Base-by-base conservation (phyloP, 2,329 filamentous ascomycete genomes). In the Exophiala viscosa region DNA sequence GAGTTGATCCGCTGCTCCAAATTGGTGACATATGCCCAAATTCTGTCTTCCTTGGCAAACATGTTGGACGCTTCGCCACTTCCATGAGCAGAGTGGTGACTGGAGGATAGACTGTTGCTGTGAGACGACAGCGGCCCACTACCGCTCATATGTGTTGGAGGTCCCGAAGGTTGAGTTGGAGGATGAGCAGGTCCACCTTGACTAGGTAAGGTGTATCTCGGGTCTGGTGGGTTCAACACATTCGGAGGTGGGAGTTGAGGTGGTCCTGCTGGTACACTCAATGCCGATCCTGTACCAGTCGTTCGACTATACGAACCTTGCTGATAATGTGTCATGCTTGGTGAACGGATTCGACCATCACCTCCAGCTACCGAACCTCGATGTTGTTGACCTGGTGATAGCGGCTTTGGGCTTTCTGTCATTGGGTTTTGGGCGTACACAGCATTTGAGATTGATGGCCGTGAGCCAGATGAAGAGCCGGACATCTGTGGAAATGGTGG, bases 341-440 rank as follows among this genome's bases (percentile, higher is more conserved):
- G 73, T 6, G 74, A 76, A 53, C 72, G 70, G 57, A 74, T 73
- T 34, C 69, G 61, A 14, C 60, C 57, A n/a, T 73, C 71, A 5
- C 66, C 52, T 47, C 65, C 64, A 5, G 73, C 70, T 36, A 70
- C 38, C 70, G 69, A 23, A 65, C 64, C 33, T 69, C 62, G 43
- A 17, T 62, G 60, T 8, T 50, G 39, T 32, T 61, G 59, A 57
- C 70, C 73, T n/a, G 74, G 74, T 18, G 74, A 76, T 36, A 95
- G 75, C 3, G 90, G 86, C 66, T 91, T 95, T 0, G 90, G 90
- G 60, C 88, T 95, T 69, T 96, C 90, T 2, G 87, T 93, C 74
- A 95, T 87, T 53, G 75, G 80, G 48, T 81, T 80, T 59, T 90
- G 84, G 7, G 83, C 80, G 66, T 89, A 95, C 59, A 90, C 79